These are phyloP conservation scores for Amoebophrya sp. DNA, from an alignment of 169 alveolate species.

Conservation along the genomic window DNA sequence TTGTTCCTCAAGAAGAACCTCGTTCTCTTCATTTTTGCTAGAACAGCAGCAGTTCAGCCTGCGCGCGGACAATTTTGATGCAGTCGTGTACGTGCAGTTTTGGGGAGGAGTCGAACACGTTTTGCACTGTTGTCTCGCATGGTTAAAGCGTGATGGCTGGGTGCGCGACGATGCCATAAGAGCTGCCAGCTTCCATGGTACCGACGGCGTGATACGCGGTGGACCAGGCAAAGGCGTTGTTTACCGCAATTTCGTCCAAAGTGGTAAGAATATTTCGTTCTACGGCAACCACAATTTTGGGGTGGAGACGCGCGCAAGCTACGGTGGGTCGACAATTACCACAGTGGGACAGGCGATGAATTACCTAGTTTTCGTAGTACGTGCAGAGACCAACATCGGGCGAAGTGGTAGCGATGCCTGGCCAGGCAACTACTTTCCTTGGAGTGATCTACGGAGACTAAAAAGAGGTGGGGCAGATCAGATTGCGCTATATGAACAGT, in stretches of 20 bases:
- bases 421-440: not conserved
- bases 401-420: not conserved
- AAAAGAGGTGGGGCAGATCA: too few relatives aligned
- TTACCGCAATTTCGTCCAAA: not conserved
- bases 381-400: not conserved
- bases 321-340: too few relatives aligned
- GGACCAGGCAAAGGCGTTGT: not conserved
- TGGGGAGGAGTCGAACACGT: slow-evolving; percentile 2
- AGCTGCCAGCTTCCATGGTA: not conserved
- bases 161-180: slow-evolving; percentile 3
- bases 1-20: too few relatives aligned
- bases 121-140: not conserved
- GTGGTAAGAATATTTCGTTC: not conserved
- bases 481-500: too few relatives aligned
- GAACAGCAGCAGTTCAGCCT: too few relatives aligned
- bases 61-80: too few relatives aligned
- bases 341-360: not conserved
- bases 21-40: too few relatives aligned
- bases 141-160: not conserved
- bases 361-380: not conserved
- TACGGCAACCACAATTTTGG: not conserved
- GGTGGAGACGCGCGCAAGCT: too few relatives aligned
- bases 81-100: not conserved
- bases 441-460: too few relatives aligned
- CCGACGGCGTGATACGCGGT: too few relatives aligned